Conservation (phyloP, 2,329 filamentous ascomycete species). For the Phialophora macrospora region DNA sequence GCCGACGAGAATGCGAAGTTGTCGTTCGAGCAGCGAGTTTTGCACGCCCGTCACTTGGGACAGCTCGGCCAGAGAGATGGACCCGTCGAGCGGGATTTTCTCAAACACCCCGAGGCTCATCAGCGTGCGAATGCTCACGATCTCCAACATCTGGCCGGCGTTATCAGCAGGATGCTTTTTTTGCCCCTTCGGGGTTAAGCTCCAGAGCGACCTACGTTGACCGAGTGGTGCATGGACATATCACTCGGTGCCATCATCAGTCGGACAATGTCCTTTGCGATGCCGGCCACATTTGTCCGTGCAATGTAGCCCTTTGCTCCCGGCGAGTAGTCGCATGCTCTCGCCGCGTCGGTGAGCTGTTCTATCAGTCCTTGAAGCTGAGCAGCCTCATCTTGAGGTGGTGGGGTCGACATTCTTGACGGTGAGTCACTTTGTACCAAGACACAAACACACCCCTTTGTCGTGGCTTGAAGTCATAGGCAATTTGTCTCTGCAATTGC, state of each 20-base stretch:
- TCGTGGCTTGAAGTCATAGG: not conserved
- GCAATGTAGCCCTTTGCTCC: slow-evolving; percentile 16
- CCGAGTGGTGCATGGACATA: slow-evolving; percentile 24
- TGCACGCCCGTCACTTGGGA: slow-evolving; percentile 21
- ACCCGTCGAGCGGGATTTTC: slow-evolving; percentile 36
- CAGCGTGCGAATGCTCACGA: slow-evolving; percentile 37
- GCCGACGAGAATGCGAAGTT: slow-evolving; percentile 26
- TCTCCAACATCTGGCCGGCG: slow-evolving; percentile 30
- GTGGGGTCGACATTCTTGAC: not conserved
- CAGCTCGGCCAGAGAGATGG: slow-evolving; percentile 24
- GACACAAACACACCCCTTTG: not conserved
- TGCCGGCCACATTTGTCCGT: slow-evolving; percentile 20
- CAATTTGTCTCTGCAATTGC: not conserved
- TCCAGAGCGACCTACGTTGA: slow-evolving; percentile 13
- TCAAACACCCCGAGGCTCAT: slow-evolving; percentile 38
- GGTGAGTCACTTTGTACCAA: not conserved
- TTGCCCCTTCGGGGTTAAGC: not conserved
- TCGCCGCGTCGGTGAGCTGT: slow-evolving; percentile 19
- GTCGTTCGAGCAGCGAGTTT: slow-evolving; percentile 29
- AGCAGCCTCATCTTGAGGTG: slow-evolving; percentile 4
- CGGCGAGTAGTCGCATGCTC: slow-evolving; percentile 15
- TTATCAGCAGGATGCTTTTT: not conserved
- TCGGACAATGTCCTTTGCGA: slow-evolving; percentile 25
- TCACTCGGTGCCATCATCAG: slow-evolving; percentile 25
- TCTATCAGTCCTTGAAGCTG: slow-evolving; percentile 19